Evolutionary conservation across 2,329 filamentous ascomycete genomes (phyloP).

Genomic region (Talaromyces sp.): DNA sequence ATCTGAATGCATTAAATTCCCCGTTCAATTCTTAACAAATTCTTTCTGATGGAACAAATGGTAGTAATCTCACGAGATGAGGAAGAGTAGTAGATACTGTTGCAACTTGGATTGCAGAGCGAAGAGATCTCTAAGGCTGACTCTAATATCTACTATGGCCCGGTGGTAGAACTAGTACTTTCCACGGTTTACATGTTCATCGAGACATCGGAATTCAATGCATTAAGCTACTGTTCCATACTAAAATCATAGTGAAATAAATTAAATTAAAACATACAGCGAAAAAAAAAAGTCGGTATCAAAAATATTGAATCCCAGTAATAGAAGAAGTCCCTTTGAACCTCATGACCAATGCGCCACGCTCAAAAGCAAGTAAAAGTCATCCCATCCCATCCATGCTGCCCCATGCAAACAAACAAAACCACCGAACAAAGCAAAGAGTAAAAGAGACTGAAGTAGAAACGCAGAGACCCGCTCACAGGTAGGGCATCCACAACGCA

Average conservation of each 20-base stretch:
- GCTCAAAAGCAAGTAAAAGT: constrained; percentile 23
- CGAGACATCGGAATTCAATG: neutral
- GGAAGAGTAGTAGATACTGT: too few species aligned
- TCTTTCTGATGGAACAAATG: too few species aligned
- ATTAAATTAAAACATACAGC: constrained; percentile 16
- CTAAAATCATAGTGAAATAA: constrained; percentile 10
- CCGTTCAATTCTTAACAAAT: too few species aligned
- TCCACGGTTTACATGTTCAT: too few species aligned
- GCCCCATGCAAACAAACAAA: constrained; percentile 10
- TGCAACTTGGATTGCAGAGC: too few species aligned
- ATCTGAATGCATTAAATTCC: too few species aligned
- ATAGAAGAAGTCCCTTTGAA: constrained; percentile 1
- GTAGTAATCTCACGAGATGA: too few species aligned
- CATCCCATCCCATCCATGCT: constrained; percentile 16
- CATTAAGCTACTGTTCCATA: neutral
- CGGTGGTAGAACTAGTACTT: too few species aligned
- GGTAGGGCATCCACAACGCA: constrained; percentile 95
- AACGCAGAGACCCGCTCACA: constrained; percentile 55
- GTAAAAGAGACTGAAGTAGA: constrained; percentile 16
- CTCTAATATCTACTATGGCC: too few species aligned
- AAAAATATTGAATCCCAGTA: constrained; percentile 14
- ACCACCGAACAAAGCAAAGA: constrained; percentile 7
- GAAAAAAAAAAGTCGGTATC: constrained; percentile 24
- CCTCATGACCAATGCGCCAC: constrained; percentile 26
- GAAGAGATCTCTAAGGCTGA: too few species aligned